phyloP scores from a whole-genome alignment of 179 eudicot genomes.

The Heliamphora pulchella region DNA sequence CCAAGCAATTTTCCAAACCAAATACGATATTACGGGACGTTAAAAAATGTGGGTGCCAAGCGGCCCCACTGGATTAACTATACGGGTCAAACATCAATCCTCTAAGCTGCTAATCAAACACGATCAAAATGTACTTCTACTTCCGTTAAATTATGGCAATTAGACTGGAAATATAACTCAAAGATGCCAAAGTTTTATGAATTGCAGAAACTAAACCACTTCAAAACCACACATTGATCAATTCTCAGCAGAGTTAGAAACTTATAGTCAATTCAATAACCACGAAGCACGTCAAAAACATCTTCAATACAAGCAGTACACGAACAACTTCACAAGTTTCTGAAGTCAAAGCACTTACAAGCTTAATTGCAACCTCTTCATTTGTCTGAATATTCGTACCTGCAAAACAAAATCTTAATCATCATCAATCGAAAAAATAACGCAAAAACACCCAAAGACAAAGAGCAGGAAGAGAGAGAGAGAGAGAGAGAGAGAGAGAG shows the following conservation, averaged over 20 bases:
- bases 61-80: too few relatives aligned
- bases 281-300: neutral
- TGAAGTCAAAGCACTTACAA: slow-evolving; percentile 31
- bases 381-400: slow-evolving; percentile 59
- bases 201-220: neutral
- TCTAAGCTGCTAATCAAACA: neutral
- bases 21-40: too few relatives aligned
- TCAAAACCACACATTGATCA: slow-evolving; percentile 3
- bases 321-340: neutral
- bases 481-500: too few relatives aligned
- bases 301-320: neutral
- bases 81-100: too few relatives aligned
- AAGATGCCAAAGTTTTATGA: neutral
- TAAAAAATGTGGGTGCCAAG: too few relatives aligned
- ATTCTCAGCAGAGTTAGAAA: neutral
- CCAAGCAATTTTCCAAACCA: too few relatives aligned
- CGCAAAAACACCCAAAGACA: neutral
- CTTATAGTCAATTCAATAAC: neutral
- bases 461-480: too few relatives aligned
- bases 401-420: slow-evolving; percentile 21
- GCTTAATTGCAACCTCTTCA: slow-evolving; percentile 65
- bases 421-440: neutral
- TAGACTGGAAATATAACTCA: neutral
- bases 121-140: neutral
- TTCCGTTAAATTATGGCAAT: neutral